Evolutionary conservation across 2,329 filamentous ascomycete species (phyloP), one percentile per base, ranked within the genome.

Genomic region (Chaetomiaceae sp.): DNA sequence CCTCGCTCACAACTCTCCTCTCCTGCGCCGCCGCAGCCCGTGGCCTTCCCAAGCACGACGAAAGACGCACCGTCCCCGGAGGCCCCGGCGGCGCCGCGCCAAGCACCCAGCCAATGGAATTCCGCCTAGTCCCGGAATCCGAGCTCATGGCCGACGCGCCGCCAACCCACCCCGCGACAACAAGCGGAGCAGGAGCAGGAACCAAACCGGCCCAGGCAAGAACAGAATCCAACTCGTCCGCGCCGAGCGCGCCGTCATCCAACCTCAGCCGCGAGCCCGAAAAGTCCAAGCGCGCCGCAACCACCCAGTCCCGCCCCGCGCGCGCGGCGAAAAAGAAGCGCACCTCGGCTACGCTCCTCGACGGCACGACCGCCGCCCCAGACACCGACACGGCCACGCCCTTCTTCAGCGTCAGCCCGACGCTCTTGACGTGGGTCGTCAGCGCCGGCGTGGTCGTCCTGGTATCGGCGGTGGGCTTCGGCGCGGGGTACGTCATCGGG

Each of bases 21-120:
- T 96, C 92, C n/a, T 95, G 90, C 64, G 92, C 90, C 0, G 90
- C 91, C 3, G 94, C 92, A 0, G 94, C 92, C 1, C 82, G 94
- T 38, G 87, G 87, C 4, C 75, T 94, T 14, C 83, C 86, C 1
- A 96, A 94, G 65, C 73, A 75, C 14, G 75, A 75, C 44, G 74
- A 77, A 45, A 64, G 66, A 33, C 65, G 42, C 33, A 37, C 29
- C 29, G 34, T 62, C 11, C 73, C 75, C 49, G 63, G 67, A 11
- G 61, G 66, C 9, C 69, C 69, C 42, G 60, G 69, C 21, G 72
- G 73, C 21, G 66, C 77, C 37, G 68, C 75, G 5, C 72, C 72
- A 3, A 74, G 76, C 62, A 70, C 67, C 49, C 78, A 81, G 57
- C 80, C 80, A 1, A 76, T 85, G 68, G 78, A 79, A 55, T 66